phyloP scores from a whole-genome alignment of 352 stramenopile genomes.

The Phytophthora brassicae region DNA sequence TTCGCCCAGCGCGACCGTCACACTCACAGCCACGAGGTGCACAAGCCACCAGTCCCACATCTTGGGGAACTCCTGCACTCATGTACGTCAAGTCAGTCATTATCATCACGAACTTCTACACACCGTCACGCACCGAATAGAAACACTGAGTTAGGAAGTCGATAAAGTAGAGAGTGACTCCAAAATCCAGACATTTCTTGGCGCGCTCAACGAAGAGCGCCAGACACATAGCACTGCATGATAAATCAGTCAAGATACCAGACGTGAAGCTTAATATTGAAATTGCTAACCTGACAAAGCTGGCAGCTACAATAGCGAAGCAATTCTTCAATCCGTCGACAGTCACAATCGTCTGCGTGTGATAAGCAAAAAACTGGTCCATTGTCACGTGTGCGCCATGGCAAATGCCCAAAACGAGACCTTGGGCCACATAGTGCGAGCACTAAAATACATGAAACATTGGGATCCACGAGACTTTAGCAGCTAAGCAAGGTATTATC shows the following conservation, averaged over 20 bases:
- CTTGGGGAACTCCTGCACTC: constrained; percentile 74
- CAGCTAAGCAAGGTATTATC: background rate
- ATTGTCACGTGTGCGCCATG: constrained; percentile 68
- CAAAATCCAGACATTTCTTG: constrained; percentile 92
- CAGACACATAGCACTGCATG: constrained; percentile 63
- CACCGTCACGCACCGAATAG: constrained; percentile 60
- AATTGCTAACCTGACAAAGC: constrained; percentile 42
- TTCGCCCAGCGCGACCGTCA: constrained; percentile 86
- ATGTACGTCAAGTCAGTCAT: background rate
- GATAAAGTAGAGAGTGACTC: constrained; percentile 87
- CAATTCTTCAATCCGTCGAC: constrained; percentile 84
- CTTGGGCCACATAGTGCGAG: constrained; percentile 79
- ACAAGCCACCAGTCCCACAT: constrained; percentile 89
- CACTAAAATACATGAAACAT: constrained; percentile 39
- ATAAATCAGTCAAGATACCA: constrained; percentile 8
- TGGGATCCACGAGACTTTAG: background rate
- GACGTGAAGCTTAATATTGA: background rate
- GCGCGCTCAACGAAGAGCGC: constrained; percentile 85
- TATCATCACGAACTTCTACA: too few relatives aligned
- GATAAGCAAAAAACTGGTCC: constrained; percentile 86
- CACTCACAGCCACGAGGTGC: constrained; percentile 58
- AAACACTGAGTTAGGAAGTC: constrained; percentile 81
- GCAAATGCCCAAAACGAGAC: constrained; percentile 74
- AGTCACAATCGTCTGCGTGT: constrained; percentile 73
- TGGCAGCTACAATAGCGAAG: constrained; percentile 62